These are phyloP conservation scores for Thoreauomyces humboldtii DNA, from an alignment of 192 early-diverging fungal genomes.

Conservation along the genomic window DNA sequence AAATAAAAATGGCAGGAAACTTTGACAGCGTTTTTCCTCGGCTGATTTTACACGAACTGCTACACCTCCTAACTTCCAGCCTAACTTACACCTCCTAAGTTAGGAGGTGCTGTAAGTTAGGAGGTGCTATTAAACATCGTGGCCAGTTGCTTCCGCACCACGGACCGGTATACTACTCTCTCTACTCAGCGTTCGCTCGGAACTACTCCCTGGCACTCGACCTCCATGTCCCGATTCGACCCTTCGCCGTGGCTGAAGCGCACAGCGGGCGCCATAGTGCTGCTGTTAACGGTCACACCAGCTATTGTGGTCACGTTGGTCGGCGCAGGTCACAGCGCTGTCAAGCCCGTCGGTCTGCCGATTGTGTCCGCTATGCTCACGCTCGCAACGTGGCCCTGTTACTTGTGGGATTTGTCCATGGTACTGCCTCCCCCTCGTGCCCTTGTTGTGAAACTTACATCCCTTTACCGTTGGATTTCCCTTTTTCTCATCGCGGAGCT, in stretches of 20 bases:
- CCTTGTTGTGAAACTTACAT: not conserved
- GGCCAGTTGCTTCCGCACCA: no score
- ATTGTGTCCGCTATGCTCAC: constrained; percentile 2
- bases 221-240: constrained; percentile 2
- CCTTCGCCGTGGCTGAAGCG: not conserved
- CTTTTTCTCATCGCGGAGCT: not conserved
- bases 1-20: no score
- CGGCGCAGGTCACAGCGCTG: not conserved
- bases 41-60: no score
- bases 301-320: not conserved
- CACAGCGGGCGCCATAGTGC: not conserved
- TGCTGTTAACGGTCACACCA: not conserved
- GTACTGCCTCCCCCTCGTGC: not conserved
- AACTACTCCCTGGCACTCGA: not conserved
- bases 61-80: no score
- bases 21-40: no score
- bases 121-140: no score
- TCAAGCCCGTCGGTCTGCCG: constrained; percentile 8
- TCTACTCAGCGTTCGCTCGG: not conserved
- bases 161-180: no score
- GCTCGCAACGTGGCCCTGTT: constrained; percentile 4
- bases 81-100: no score
- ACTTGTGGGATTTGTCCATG: not conserved
- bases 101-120: no score
- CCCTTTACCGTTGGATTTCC: not conserved